Percentiles rank a stretch among this genome's conserved stretches.
Conservation (phyloP, 352 stramenopile genomes). For the Saprolegnia diclina region DNA sequence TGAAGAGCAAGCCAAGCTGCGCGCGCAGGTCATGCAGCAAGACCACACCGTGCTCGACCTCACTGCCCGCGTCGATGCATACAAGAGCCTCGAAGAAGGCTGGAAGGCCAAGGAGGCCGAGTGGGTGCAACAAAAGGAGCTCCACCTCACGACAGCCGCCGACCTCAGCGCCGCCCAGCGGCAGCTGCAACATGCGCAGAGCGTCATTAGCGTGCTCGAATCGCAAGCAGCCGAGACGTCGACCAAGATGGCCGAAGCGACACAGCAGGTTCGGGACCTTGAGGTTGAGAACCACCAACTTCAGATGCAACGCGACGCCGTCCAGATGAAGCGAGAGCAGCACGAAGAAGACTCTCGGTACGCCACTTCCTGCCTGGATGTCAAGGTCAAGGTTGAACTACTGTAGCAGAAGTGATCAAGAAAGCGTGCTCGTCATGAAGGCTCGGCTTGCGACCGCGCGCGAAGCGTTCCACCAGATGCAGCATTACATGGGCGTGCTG, state of each 20-base stretch:
- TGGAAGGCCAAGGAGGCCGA: slow-evolving; percentile 16
- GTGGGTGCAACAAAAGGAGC: slow-evolving; percentile 14
- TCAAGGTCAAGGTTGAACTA: neutral
- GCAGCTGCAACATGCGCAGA: neutral
- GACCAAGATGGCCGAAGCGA: neutral
- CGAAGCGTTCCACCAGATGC: slow-evolving; percentile 25
- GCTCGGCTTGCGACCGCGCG: slow-evolving; percentile 19
- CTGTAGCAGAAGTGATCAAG: slow-evolving; percentile 17
- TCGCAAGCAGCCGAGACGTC: neutral
- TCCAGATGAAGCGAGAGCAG: slow-evolving; percentile 11
- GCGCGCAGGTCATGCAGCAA: neutral
- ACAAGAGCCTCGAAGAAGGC: slow-evolving; percentile 2
- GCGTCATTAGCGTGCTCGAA: slow-evolving; percentile 5
- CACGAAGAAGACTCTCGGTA: slow-evolving; percentile 20
- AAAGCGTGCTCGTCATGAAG: slow-evolving; percentile 27
- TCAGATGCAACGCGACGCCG: slow-evolving; percentile 9
- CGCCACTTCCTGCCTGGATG: neutral
- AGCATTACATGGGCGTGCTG: slow-evolving; percentile 6
- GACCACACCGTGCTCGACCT: slow-evolving; percentile 6
- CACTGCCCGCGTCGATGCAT: neutral
- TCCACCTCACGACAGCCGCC: neutral
- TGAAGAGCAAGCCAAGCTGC: slow-evolving; percentile 13
- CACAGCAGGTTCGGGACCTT: slow-evolving; percentile 17
- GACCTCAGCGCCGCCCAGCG: slow-evolving; percentile 14
- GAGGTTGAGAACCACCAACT: slow-evolving; percentile 22